Base-by-base conservation (phyloP, 768 basidiomycete species). In the Podaxis sp. region DNA sequence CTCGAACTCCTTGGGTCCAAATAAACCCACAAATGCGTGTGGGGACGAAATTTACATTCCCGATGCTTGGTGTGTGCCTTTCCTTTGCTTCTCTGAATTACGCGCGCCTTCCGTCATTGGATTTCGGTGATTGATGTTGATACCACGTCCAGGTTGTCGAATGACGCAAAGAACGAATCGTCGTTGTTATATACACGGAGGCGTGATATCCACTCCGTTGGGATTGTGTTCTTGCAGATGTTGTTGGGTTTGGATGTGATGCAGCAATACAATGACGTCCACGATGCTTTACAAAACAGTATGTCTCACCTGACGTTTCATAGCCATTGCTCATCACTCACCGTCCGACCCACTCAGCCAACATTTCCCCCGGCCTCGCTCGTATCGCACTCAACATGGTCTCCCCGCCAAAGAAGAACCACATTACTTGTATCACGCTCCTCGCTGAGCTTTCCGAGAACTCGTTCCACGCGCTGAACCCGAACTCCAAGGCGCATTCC, bases 181-280 rank as follows among this genome's bases (percentile, higher is more conserved):
- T 77, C 93, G n/a, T 68, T 85, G 48, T 68, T 82, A 0, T 95
- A 95, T 69, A 89, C 90, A 7, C 84, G 81, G 42, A 78, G 84
- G 44, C 82, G 94, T 28, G 95, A 97, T 67, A 86, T 96, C 9
- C 93, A 95, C 73, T 81, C 84, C 47, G 84, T 87, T 0, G 94
- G 91, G 0, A 81, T 95, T 25, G 80, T 93, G 1, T 75, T 95
- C 40, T 67, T 94, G 55, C 91, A 95, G 72, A 93, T 96, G 91
- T 72, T 96, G 11, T 74, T 87, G n/a, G 95, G 95, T 0, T 73
- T 86, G 55, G 83, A 90, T 63, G 87, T 90, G 7, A 81, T 79
- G 57, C 77, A 76, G 54, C 76, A 78, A 47, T 89, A 78, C 65
- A 71, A 74, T 28, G 82, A 85, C 59, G 79, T 83, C 2, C 80